phyloP scores from a whole-genome alignment of 1,284 basidiomycete species.

The Ustilago trichophora region DNA sequence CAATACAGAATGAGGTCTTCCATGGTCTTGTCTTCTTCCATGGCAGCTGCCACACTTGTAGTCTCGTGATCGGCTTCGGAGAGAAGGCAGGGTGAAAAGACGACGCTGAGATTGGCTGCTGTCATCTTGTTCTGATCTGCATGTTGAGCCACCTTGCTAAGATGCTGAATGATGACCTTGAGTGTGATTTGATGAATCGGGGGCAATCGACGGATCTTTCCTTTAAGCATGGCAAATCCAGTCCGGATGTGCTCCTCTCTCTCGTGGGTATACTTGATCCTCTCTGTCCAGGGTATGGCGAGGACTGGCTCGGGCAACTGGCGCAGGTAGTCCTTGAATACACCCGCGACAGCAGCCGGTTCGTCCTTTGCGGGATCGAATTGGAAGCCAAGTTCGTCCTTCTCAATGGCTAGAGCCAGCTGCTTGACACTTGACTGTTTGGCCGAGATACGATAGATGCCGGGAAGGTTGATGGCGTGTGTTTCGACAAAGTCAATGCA shows the following conservation, averaged over 20 bases:
- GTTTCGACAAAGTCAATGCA: slow-evolving; percentile 86
- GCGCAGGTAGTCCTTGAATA: slow-evolving; percentile 91
- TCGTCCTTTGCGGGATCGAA: slow-evolving; percentile 83
- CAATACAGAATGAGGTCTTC: slow-evolving; percentile 61
- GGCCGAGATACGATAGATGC: slow-evolving; percentile 75
- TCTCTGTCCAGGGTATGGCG: slow-evolving; percentile 81
- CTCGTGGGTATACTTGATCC: slow-evolving; percentile 69
- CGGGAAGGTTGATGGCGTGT: slow-evolving; percentile 70
- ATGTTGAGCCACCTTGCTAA: slow-evolving; percentile 77
- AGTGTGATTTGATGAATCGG: slow-evolving; percentile 88
- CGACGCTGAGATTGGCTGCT: slow-evolving; percentile 71
- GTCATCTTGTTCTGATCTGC: slow-evolving; percentile 92
- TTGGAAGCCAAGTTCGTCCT: slow-evolving; percentile 83
- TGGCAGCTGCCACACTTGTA: slow-evolving; percentile 57
- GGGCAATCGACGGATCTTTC: slow-evolving; percentile 69
- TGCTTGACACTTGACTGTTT: slow-evolving; percentile 84
- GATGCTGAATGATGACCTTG: slow-evolving; percentile 85
- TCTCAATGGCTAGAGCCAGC: slow-evolving; percentile 87
- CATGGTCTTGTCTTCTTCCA: slow-evolving; percentile 63
- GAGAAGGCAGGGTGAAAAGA: slow-evolving; percentile 63
- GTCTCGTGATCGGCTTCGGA: slow-evolving; percentile 59
- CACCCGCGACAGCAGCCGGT: slow-evolving; percentile 84
- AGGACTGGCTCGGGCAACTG: slow-evolving; percentile 94
- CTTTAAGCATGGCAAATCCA: slow-evolving; percentile 61
- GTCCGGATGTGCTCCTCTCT: slow-evolving; percentile 73